phyloP scores from a whole-genome alignment of 1,284 basidiomycete species.

The Rhizoctonia solani region DNA sequence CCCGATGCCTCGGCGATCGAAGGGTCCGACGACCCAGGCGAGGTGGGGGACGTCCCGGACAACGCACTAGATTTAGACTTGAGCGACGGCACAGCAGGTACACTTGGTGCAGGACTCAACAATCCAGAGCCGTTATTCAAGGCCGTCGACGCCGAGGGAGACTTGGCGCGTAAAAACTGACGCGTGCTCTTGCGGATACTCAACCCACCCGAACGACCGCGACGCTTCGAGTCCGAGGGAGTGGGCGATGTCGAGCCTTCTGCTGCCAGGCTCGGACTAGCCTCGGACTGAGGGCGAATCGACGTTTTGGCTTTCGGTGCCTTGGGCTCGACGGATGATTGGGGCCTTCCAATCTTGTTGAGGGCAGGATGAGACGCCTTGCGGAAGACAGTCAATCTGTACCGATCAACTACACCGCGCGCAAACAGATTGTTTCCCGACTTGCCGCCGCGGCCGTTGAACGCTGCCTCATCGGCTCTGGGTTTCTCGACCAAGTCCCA shows the following conservation, averaged over 20 bases:
- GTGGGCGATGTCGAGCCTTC: slow-evolving; percentile 50
- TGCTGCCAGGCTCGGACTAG: not conserved
- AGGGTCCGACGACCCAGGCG: slow-evolving; percentile 63
- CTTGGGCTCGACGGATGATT: too few relatives aligned
- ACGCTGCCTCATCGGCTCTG: slow-evolving; percentile 66
- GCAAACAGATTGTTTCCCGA: slow-evolving; percentile 78
- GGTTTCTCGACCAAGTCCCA: slow-evolving; percentile 82
- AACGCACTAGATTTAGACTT: slow-evolving; percentile 75
- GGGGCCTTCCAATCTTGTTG: slow-evolving; percentile 47
- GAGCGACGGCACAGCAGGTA: slow-evolving; percentile 62
- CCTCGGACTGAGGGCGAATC: too few relatives aligned
- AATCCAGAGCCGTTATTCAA: slow-evolving; percentile 18
- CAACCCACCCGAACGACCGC: slow-evolving; percentile 65
- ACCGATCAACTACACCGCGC: slow-evolving; percentile 79
- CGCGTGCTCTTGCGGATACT: slow-evolving; percentile 71
- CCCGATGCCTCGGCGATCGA: slow-evolving; percentile 65
- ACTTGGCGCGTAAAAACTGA: slow-evolving; percentile 70
- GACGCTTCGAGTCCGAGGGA: slow-evolving; percentile 57
- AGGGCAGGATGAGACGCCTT: slow-evolving; percentile 63
- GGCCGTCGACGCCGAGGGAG: slow-evolving; percentile 48
- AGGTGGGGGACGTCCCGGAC: slow-evolving; percentile 64
- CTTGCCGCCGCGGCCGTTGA: slow-evolving; percentile 57
- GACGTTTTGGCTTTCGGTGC: too few relatives aligned
- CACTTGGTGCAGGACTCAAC: slow-evolving; percentile 31
- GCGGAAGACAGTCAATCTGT: slow-evolving; percentile 78